These are phyloP conservation scores for Diaporthe citri DNA, from an alignment of 2,329 filamentous ascomycete species.

Conservation along the genomic window DNA sequence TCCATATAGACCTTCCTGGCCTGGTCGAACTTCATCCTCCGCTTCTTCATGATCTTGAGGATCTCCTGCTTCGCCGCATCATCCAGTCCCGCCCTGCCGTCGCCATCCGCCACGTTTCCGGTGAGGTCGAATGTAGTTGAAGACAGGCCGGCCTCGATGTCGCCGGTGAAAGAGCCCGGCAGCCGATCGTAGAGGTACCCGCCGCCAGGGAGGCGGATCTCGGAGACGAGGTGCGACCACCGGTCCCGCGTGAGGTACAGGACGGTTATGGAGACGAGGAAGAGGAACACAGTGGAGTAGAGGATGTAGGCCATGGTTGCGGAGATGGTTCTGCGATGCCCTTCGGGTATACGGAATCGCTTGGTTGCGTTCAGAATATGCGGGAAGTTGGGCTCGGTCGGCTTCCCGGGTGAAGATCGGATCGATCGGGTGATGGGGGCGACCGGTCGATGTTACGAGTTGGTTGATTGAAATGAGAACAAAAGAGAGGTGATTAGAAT, in stretches of 20 bases:
- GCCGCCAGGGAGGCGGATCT: slow-evolving; percentile 62
- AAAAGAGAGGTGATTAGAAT: slow-evolving; percentile 17
- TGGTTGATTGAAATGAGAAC: slow-evolving; percentile 4
- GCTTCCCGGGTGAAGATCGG: slow-evolving; percentile 20
- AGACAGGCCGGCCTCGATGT: slow-evolving; percentile 89
- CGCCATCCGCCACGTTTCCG: slow-evolving; percentile 83
- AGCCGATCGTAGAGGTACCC: slow-evolving; percentile 82
- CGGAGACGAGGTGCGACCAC: slow-evolving; percentile 77
- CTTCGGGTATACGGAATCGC: neutral
- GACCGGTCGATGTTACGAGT: slow-evolving; percentile 17
- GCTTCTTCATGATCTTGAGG: slow-evolving; percentile 89
- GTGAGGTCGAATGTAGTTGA: slow-evolving; percentile 86
- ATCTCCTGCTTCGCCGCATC: slow-evolving; percentile 84
- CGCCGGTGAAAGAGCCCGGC: slow-evolving; percentile 81
- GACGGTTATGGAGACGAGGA: slow-evolving; percentile 78
- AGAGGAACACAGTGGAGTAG: slow-evolving; percentile 80
- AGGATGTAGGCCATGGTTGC: slow-evolving; percentile 81
- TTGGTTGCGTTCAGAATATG: neutral
- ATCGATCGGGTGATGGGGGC: slow-evolving; percentile 21
- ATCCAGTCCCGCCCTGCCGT: slow-evolving; percentile 85
- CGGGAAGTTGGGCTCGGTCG: slow-evolving; percentile 8
- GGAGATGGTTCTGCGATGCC: neutral
- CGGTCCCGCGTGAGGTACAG: slow-evolving; percentile 84
- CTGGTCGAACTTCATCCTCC: slow-evolving; percentile 88
- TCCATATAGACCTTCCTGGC: slow-evolving; percentile 89